These are phyloP conservation scores for Sporothrix phasma DNA, from an alignment of 2,329 filamentous ascomycete genomes.

Conservation along the genomic window DNA sequence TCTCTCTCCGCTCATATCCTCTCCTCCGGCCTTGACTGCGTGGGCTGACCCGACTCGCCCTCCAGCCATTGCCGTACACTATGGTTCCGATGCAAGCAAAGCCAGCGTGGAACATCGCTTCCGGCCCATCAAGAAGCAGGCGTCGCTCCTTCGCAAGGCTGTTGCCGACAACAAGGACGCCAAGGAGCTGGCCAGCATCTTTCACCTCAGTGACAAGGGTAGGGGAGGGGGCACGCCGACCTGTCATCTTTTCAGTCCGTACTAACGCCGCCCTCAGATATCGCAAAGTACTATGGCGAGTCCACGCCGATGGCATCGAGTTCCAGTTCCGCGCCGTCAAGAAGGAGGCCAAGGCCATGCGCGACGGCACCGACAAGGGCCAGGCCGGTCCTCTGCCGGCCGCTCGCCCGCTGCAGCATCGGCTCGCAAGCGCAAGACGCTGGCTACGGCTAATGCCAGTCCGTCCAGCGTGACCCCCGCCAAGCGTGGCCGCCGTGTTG, in stretches of 20 bases:
- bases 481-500: neutral
- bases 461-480: neutral
- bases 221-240: conserved; percentile 14
- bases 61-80: conserved; percentile 38
- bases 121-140: conserved; percentile 36
- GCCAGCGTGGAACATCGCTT: conserved; percentile 43
- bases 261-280: conserved; percentile 36
- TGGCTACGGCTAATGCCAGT: neutral
- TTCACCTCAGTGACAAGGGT: conserved; percentile 33
- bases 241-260: neutral
- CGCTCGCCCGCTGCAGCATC: conserved; percentile 19
- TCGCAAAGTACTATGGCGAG: conserved; percentile 50
- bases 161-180: conserved; percentile 32
- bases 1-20: conserved; percentile 8
- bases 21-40: neutral
- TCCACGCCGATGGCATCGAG: conserved; percentile 46
- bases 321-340: conserved; percentile 52
- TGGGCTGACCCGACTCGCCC: conserved; percentile 4
- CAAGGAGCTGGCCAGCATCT: conserved; percentile 35
- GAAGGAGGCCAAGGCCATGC: conserved; percentile 40
- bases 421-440: conserved; percentile 15
- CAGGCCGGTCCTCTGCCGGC: conserved; percentile 32
- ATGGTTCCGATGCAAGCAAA: conserved; percentile 40
- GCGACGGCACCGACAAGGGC: conserved; percentile 34
- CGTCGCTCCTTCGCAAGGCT: conserved; percentile 29